Conservation (phyloP, 2,329 filamentous ascomycete species). For the Fusarium pseudoanthophilum region DNA sequence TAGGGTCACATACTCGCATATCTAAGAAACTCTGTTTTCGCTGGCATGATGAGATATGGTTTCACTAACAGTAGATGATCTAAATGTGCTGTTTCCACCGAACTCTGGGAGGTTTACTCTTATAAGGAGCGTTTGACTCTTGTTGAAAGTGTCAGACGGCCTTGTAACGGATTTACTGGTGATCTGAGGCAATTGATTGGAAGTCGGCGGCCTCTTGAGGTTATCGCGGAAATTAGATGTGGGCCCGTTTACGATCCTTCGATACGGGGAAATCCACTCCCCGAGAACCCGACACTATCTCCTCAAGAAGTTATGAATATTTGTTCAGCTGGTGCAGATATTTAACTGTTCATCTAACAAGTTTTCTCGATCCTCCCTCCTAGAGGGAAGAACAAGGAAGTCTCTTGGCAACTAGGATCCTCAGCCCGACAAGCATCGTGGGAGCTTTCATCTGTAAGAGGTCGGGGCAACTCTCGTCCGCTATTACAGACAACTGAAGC, state of each 20-base stretch:
- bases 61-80: background rate
- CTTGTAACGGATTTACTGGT: background rate
- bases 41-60: slow-evolving; percentile 12
- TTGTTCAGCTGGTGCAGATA: background rate
- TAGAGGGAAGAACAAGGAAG: no score
- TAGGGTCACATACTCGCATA: slow-evolving; percentile 25
- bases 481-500: no score
- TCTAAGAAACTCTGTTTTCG: slow-evolving; percentile 24
- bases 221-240: slow-evolving; percentile 6
- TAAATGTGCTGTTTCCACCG: background rate
- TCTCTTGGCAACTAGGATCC: background rate
- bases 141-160: background rate
- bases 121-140: background rate
- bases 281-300: slow-evolving; percentile 8
- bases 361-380: background rate
- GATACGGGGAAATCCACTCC: background rate
- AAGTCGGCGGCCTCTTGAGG: slow-evolving; percentile 25
- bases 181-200: background rate
- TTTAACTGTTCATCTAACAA: background rate
- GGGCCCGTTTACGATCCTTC: slow-evolving; percentile 1
- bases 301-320: background rate
- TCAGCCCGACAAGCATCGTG: background rate
- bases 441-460: background rate
- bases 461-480: background rate
- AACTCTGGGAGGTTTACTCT: background rate